Conservation (phyloP, 2,329 filamentous ascomycete genomes). For the Ceratocystis papillata region DNA sequence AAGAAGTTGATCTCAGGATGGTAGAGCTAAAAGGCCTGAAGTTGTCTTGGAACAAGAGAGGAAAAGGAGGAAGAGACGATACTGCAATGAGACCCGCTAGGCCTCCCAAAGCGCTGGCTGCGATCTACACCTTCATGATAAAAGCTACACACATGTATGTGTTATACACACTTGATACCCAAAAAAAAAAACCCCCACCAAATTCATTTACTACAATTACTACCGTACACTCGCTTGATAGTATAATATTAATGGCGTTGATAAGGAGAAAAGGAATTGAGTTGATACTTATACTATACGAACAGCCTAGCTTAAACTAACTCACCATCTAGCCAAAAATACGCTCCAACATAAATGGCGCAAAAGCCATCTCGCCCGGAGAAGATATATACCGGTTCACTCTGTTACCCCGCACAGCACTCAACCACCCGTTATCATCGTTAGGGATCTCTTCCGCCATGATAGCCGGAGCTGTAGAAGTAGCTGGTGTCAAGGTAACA, state of each 20-base stretch:
- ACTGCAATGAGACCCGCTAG: not conserved
- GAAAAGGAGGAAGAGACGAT: not conserved
- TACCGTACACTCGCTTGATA: not conserved
- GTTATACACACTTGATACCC: conserved; percentile 19
- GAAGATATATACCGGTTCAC: conserved; percentile 61
- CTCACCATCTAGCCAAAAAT: conserved; percentile 44
- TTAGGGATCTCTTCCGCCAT: conserved; percentile 47
- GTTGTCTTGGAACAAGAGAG: not conserved
- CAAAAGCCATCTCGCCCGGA: conserved; percentile 59
- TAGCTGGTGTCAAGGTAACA: conserved; percentile 34
- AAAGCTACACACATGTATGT: conserved; percentile 10
- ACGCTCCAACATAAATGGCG: conserved; percentile 51
- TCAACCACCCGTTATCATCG: conserved; percentile 69
- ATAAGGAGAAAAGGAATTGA: not conserved
- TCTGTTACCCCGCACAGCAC: conserved; percentile 61
- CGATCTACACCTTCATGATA: not conserved
- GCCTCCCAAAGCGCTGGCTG: not conserved
- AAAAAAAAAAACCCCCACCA: not conserved
- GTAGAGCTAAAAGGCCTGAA: no score
- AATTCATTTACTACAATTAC: conserved; percentile 3
- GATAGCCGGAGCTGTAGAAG: conserved; percentile 34
- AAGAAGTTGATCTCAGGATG: not conserved
- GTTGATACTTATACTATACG: not conserved
- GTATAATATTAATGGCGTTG: conserved; percentile 2
- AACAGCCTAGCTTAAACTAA: not conserved